These are phyloP conservation scores for Termitomyces sp. DNA, from an alignment of 768 basidiomycete genomes.

Conservation along the genomic window DNA sequence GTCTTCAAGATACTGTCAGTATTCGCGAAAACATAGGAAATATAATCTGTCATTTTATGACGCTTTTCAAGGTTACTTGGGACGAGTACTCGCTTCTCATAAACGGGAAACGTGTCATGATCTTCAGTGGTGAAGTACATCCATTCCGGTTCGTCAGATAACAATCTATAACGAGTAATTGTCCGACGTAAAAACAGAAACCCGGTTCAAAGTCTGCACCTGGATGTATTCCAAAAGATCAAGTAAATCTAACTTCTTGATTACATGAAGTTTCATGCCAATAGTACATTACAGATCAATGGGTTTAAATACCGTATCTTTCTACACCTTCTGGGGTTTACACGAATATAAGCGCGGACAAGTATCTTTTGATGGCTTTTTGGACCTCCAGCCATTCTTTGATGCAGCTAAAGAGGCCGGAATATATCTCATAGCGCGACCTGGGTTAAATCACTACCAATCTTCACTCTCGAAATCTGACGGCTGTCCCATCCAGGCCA, in stretches of 20 bases:
- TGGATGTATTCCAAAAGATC: constrained; percentile 41
- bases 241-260: constrained; percentile 23
- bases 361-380: constrained; percentile 49
- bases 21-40: neutral
- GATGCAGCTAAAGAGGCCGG: constrained; percentile 51
- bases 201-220: constrained; percentile 36
- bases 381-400: constrained; percentile 49
- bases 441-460: constrained; percentile 27
- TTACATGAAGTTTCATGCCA: neutral
- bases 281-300: constrained; percentile 23
- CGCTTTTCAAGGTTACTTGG: constrained; percentile 32
- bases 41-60: neutral
- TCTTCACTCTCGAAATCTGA: neutral
- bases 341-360: constrained; percentile 42
- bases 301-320: constrained; percentile 40
- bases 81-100: constrained; percentile 38
- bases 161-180: neutral
- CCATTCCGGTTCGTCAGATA: constrained; percentile 29
- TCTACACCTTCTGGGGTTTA: constrained; percentile 41
- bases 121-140: constrained; percentile 40
- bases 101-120: constrained; percentile 34
- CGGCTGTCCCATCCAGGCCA: constrained; percentile 20
- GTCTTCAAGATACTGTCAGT: constrained; percentile 28
- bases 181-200: constrained; percentile 18
- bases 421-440: constrained; percentile 51